Percentiles rank a stretch among this genome's conserved stretches.
These are phyloP conservation scores for Physcomitrium patens DNA, from an alignment of 225 moss, liverwort and hornwort species.

Conservation along the genomic window DNA sequence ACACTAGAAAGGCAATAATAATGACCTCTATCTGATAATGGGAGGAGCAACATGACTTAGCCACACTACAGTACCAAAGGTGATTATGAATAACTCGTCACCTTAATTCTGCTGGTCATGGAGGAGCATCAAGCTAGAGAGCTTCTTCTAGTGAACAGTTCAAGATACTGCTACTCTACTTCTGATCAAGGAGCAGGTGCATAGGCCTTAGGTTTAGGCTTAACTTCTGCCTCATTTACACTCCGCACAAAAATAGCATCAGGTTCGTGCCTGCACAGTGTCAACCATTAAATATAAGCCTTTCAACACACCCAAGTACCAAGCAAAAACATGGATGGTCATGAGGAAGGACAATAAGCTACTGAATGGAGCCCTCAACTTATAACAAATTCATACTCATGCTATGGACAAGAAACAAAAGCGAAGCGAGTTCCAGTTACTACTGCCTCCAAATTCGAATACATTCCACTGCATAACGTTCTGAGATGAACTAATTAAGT, in stretches of 20 bases:
- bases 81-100: slow-evolving; percentile 23
- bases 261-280: slow-evolving; percentile 82
- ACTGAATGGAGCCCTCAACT: not conserved
- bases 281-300: slow-evolving; percentile 22
- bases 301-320: not conserved
- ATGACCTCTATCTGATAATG: not conserved
- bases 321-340: not conserved
- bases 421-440: not conserved
- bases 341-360: not conserved
- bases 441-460: not conserved
- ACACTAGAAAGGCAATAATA: not conserved
- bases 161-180: not conserved
- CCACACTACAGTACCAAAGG: slow-evolving; percentile 15
- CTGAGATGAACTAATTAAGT: no score
- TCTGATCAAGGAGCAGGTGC: slow-evolving; percentile 57
- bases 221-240: slow-evolving; percentile 96
- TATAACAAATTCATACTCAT: not conserved
- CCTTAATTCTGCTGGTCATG: not conserved
- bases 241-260: slow-evolving; percentile 92
- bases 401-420: not conserved
- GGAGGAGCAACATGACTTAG: slow-evolving; percentile 23
- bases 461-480: not conserved
- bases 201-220: slow-evolving; percentile 95
- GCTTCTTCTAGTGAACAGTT: not conserved
- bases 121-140: not conserved